phyloP scores from a whole-genome alignment of 495 filamentous ascomycete species.

The Bacidia rubella region DNA sequence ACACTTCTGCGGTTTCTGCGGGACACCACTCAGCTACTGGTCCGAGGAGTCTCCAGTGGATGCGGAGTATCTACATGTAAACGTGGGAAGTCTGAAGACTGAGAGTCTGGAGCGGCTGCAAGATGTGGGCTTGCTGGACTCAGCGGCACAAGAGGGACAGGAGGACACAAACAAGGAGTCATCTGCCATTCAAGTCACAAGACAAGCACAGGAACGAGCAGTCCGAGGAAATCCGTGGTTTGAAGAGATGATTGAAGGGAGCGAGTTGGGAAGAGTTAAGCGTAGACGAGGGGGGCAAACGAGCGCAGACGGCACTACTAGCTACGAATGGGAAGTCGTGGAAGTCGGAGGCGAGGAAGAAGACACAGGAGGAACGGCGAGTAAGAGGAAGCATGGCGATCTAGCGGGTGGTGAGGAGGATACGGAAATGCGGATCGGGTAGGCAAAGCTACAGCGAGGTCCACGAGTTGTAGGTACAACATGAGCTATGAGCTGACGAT shows the following conservation, averaged over 20 bases:
- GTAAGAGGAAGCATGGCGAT: constrained; percentile 42
- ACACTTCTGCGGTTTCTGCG: constrained; percentile 84
- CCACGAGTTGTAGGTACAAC: neutral
- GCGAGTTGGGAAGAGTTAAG: constrained; percentile 52
- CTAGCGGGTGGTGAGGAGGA: constrained; percentile 22
- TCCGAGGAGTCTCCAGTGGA: constrained; percentile 53
- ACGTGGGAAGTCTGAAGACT: constrained; percentile 53
- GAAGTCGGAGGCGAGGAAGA: constrained; percentile 50
- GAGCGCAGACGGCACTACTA: constrained; percentile 43
- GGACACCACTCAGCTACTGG: constrained; percentile 70
- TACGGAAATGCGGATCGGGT: constrained; percentile 11
- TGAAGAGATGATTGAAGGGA: constrained; percentile 64
- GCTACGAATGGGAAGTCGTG: constrained; percentile 70
- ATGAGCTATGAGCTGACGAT: neutral
- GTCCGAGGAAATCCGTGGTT: constrained; percentile 63
- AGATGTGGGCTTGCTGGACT: constrained; percentile 48
- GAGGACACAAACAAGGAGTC: constrained; percentile 2
- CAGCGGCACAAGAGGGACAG: constrained; percentile 18
- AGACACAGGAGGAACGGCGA: constrained; percentile 42
- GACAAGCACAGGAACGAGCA: constrained; percentile 25
- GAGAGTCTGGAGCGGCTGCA: constrained; percentile 56
- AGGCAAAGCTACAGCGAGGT: neutral
- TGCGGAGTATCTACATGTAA: constrained; percentile 59
- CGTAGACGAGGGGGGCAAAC: constrained; percentile 40
- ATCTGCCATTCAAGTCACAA: constrained; percentile 3